phyloP scores from a whole-genome alignment of 352 stramenopile species.

The Globisporangium carolinianum region DNA sequence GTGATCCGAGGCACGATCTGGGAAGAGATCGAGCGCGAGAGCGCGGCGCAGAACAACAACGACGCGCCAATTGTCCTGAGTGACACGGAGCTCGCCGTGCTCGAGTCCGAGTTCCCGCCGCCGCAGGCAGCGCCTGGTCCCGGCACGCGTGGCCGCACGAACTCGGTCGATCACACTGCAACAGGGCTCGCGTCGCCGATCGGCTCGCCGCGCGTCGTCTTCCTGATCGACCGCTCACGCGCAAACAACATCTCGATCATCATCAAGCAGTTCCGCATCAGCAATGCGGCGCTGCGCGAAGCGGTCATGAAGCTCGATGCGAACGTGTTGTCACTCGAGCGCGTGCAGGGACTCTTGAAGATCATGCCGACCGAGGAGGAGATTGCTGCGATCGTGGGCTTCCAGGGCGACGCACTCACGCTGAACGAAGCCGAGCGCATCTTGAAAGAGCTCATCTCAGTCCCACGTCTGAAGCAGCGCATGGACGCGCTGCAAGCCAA shows the following conservation, averaged over 20 bases:
- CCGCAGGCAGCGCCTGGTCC: constrained; percentile 30
- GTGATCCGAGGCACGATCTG: constrained; percentile 68
- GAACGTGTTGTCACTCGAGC: constrained; percentile 69
- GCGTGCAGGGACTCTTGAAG: constrained; percentile 78
- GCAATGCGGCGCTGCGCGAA: constrained; percentile 65
- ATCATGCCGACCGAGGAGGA: constrained; percentile 88
- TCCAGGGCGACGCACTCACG: constrained; percentile 47
- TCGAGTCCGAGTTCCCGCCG: constrained; percentile 63
- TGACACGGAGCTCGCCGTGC: constrained; percentile 35
- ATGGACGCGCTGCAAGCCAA: constrained; percentile 51
- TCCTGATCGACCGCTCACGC: constrained; percentile 62
- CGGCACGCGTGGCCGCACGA: constrained; percentile 23
- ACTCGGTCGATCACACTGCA: constrained; percentile 30
- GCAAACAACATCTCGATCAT: constrained; percentile 95
- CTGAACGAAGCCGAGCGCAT: constrained; percentile 75
- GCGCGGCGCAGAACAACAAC: constrained; percentile 55
- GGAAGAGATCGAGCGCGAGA: constrained; percentile 65
- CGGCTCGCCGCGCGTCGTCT: constrained; percentile 53
- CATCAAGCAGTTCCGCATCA: constrained; percentile 94
- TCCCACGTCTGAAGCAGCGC: constrained; percentile 61
- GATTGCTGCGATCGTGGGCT: constrained; percentile 56
- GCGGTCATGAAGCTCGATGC: constrained; percentile 81
- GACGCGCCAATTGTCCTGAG: constrained; percentile 34
- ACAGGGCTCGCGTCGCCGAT: constrained; percentile 39
- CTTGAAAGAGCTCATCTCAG: constrained; percentile 72